Conservation (phyloP, 2,329 filamentous ascomycete genomes). For the Ascosphaera pollenicola region DNA sequence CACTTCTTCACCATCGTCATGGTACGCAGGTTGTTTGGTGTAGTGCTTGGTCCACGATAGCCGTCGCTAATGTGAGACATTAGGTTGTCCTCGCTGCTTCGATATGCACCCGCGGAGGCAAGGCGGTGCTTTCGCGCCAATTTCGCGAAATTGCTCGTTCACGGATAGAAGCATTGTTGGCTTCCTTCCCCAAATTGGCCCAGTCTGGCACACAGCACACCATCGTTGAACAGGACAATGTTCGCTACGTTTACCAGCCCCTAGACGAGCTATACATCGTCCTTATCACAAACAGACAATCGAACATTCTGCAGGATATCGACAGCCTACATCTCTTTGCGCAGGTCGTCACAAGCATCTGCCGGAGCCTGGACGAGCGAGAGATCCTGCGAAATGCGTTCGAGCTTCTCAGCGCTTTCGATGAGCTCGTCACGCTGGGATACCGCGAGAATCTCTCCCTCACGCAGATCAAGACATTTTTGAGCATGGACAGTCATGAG, state of each 20-base stretch:
- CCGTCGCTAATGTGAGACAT: too few relatives aligned
- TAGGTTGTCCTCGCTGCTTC: conserved; percentile 97
- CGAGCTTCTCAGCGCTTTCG: conserved; percentile 87
- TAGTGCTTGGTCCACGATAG: too few relatives aligned
- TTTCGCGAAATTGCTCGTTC: conserved; percentile 97
- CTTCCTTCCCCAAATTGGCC: conserved; percentile 92
- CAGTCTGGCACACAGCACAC: conserved; percentile 94
- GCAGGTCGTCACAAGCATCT: conserved; percentile 90
- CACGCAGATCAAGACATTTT: conserved; percentile 94
- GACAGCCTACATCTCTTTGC: conserved; percentile 95
- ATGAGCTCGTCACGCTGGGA: conserved; percentile 86
- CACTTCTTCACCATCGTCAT: not conserved
- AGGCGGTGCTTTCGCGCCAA: conserved; percentile 92
- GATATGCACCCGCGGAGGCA: conserved; percentile 95
- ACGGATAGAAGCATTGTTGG: conserved; percentile 84
- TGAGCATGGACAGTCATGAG: conserved; percentile 98
- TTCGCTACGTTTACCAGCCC: conserved; percentile 97
- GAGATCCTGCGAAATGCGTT: conserved; percentile 92
- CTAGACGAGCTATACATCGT: conserved; percentile 99
- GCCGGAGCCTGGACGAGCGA: conserved; percentile 84
- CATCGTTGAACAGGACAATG: conserved; percentile 96
- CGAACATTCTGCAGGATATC: conserved; percentile 98
- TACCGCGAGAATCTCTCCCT: conserved; percentile 93
- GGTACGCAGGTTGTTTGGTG: not conserved
- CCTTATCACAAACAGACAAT: conserved; percentile 96